A percentile compares a stretch with the other conserved stretches of the same genome.
phyloP scores from a whole-genome alignment of 257 asterid genomes.

The Salvia miltiorrhiza region DNA sequence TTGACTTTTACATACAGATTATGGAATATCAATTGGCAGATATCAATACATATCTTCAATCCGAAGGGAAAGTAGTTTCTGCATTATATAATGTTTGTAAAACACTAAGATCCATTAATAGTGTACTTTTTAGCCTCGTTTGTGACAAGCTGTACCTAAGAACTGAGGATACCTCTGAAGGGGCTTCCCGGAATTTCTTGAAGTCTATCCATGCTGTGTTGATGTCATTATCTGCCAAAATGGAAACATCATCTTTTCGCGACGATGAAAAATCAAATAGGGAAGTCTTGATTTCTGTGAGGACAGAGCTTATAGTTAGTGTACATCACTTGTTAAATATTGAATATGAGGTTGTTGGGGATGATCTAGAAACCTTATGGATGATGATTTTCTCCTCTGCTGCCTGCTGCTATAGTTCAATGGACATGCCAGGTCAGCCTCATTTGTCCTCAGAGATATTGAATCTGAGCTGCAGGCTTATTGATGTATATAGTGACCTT shows the following conservation, averaged over 20 bases:
- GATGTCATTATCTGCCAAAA: conserved; percentile 49
- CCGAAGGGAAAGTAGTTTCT: conserved; percentile 34
- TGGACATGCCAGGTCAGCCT: conserved; percentile 40
- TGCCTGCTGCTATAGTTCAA: conserved; percentile 42
- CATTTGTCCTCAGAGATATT: conserved; percentile 45
- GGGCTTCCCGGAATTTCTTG: conserved; percentile 64
- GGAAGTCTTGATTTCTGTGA: conserved; percentile 47
- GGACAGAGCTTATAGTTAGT: conserved; percentile 59
- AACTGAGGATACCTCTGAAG: conserved; percentile 76
- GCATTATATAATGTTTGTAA: conserved; percentile 35
- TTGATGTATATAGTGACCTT: conserved; percentile 85
- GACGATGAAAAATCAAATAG: conserved; percentile 33
- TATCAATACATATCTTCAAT: conserved; percentile 38
- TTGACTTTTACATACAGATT: conserved; percentile 67
- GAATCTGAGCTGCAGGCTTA: conserved; percentile 62
- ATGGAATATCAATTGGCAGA: conserved; percentile 64
- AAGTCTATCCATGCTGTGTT: conserved; percentile 49
- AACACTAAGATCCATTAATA: conserved; percentile 56
- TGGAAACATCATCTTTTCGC: conserved; percentile 30
- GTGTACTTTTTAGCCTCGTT: conserved; percentile 49
- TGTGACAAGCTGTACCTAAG: conserved; percentile 56
- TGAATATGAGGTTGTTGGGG: conserved; percentile 78
- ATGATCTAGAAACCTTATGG: conserved; percentile 82
- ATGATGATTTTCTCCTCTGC: conserved; percentile 48
- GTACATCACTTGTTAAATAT: conserved; percentile 60